Evolutionary conservation across 1,284 basidiomycete genomes (phyloP), one percentile per base, ranked within the genome.

Genomic region (Xerocomus amazonicus): DNA sequence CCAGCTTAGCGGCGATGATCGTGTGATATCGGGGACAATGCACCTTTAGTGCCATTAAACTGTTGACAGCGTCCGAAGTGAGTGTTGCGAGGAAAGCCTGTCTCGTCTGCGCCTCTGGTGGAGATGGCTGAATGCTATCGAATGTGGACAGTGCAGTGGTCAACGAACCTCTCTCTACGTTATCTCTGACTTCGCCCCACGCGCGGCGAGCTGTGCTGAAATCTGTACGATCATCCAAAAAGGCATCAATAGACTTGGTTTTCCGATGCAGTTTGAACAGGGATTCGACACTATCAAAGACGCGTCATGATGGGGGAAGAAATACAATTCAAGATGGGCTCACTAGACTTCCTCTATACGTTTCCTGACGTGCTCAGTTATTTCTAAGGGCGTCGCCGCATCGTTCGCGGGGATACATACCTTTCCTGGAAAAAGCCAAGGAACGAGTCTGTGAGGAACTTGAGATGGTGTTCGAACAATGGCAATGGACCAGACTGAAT

Each of bases 151-250:
- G 16, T 38, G 35, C 29, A 41, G 1, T 36, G 14, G 32, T n/a
- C 33, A 43, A 61, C 74, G 46, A 51, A 84, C 87, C 87, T 76
- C 87, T 74, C 62, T 91, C 88, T 26, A 91, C 72, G 61, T 87
- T 91, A 59, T 94, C 92, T 44, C 88, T 76, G 12, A 93, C 79
- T 67, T 95, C 92, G 13, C 70, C 68, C 92, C 92, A 95, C 14
- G 83, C 90, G 51, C 74, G 74, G 49, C 90, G 76, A 1, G 84
- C 73, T 2, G 84, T 83, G 50, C 71, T 81, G 32, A 78, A 66
- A 43, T 88, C 82, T 41, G 71, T 70, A 51, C 79, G 79, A 63
- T 84, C 81, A 60, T 87, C 84, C 32, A 86, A 67, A 52, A 74
- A 79, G 29, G 69, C 66, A 67, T 94, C 91, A 32, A 83, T 75